Percentiles rank a stretch among this genome's conserved stretches.
Evolutionary conservation across 768 basidiomycete species (phyloP).

Genomic region (Serendipita indica): DNA sequence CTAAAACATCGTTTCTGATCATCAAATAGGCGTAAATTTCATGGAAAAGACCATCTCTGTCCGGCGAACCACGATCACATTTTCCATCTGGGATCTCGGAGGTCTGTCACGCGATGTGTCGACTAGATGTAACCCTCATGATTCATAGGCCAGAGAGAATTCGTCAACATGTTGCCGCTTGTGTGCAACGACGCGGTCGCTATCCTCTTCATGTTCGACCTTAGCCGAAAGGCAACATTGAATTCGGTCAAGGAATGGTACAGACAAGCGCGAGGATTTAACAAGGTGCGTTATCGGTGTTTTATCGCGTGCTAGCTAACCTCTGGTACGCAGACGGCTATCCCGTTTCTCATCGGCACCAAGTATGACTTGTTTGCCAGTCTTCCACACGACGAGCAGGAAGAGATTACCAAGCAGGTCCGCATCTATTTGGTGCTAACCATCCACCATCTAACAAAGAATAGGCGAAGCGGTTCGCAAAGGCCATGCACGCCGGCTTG

Average conservation of each 20-base stretch:
- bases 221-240: conserved; percentile 90
- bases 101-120: conserved; percentile 22
- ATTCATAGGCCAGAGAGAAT: conserved; percentile 67
- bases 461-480: conserved; percentile 92
- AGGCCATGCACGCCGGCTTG: conserved; percentile 98
- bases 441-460: not conserved
- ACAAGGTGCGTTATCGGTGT: conserved; percentile 48
- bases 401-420: conserved; percentile 97
- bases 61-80: conserved; percentile 95
- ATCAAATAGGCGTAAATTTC: conserved; percentile 73
- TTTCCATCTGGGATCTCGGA: conserved; percentile 98
- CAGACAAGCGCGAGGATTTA: conserved; percentile 95
- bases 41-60: conserved; percentile 99
- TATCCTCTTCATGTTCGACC: conserved; percentile 99
- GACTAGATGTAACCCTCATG: not conserved
- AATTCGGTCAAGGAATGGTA: conserved; percentile 99
- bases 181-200: conserved; percentile 99
- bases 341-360: conserved; percentile 95
- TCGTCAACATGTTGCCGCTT: conserved; percentile 96
- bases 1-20: conserved; percentile 1
- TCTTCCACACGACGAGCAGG: conserved; percentile 94
- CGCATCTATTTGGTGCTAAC: conserved; percentile 13
- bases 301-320: not conserved
- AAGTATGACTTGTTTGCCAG: conserved; percentile 96
- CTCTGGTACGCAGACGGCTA: conserved; percentile 57